Evolutionary conservation across 208 protist species (phyloP).

Genomic region (Leishmania braziliensis): DNA sequence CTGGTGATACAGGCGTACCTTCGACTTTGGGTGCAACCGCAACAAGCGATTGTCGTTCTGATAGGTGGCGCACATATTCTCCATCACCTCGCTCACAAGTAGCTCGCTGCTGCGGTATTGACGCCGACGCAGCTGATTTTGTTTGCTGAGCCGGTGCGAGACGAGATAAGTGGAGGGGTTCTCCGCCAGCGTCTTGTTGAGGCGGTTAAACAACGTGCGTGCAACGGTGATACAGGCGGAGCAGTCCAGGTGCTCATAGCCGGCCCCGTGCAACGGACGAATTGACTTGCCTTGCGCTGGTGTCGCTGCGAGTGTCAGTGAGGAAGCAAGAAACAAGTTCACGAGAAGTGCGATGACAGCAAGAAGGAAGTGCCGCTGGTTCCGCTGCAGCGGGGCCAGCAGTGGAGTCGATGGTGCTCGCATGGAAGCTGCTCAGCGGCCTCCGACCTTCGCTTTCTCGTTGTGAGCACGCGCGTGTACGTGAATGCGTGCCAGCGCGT

Average conservation of each 20-base stretch:
- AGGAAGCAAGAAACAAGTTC: neutral
- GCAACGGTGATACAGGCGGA: slow-evolving; percentile 79
- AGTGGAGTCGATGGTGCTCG: neutral
- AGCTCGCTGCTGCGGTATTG: slow-evolving; percentile 75
- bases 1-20: slow-evolving; percentile 62
- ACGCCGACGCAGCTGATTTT: slow-evolving; percentile 37
- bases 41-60: slow-evolving; percentile 49
- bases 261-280: slow-evolving; percentile 34
- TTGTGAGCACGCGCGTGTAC: neutral
- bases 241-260: slow-evolving; percentile 79
- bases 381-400: neutral
- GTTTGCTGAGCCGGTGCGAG: slow-evolving; percentile 50
- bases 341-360: slow-evolving; percentile 4
- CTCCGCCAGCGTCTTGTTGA: slow-evolving; percentile 66
- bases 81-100: slow-evolving; percentile 75
- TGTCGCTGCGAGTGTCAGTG: neutral
- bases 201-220: slow-evolving; percentile 44
- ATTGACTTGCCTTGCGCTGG: slow-evolving; percentile 13
- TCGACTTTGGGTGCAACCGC: slow-evolving; percentile 58
- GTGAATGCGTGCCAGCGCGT: neutral
- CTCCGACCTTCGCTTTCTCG: neutral
- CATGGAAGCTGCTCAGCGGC: neutral
- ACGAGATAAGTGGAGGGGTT: slow-evolving; percentile 45
- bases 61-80: slow-evolving; percentile 54
- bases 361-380: neutral